Percentiles rank a stretch among this genome's conserved stretches.
Evolutionary conservation across 805 yeast species (phyloP).

Genomic region (Starmerella davenportii): DNA sequence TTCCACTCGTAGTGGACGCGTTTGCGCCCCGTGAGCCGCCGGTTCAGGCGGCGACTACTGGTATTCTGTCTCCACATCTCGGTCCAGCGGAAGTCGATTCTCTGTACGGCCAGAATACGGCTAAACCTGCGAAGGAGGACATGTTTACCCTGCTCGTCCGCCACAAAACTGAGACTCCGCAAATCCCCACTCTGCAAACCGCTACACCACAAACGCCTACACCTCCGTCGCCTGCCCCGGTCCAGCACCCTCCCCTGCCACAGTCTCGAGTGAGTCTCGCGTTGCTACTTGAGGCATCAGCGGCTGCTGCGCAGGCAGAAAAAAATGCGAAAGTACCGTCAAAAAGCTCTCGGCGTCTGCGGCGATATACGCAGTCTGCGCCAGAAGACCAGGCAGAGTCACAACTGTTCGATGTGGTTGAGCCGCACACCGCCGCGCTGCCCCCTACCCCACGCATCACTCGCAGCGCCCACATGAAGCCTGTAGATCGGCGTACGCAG

Average conservation of each 20-base stretch:
- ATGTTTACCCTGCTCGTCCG: not conserved
- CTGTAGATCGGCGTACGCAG: conserved; percentile 9
- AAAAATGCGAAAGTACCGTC: conserved; percentile 4
- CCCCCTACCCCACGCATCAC: conserved; percentile 3
- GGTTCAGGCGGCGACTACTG: too few species aligned
- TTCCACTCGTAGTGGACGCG: not conserved
- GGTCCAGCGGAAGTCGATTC: too few species aligned
- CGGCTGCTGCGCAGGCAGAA: conserved; percentile 12
- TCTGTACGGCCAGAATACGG: too few species aligned
- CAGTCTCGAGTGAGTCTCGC: conserved; percentile 10
- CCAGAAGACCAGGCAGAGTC: too few species aligned
- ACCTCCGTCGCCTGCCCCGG: not conserved
- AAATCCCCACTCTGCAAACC: not conserved
- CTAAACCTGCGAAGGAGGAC: not conserved
- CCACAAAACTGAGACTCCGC: not conserved
- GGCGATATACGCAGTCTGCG: too few species aligned
- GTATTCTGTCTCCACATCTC: too few species aligned
- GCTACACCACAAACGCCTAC: not conserved
- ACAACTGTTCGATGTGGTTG: not conserved
- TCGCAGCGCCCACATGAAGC: conserved; percentile 6
- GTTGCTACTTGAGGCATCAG: conserved; percentile 10
- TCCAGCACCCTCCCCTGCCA: too few species aligned
- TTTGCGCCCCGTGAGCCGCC: not conserved
- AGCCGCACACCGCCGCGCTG: not conserved
- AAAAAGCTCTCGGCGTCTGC: too few species aligned